Evolutionary conservation across 345 rosid species (phyloP).

Genomic region (Syzygium jambos): DNA sequence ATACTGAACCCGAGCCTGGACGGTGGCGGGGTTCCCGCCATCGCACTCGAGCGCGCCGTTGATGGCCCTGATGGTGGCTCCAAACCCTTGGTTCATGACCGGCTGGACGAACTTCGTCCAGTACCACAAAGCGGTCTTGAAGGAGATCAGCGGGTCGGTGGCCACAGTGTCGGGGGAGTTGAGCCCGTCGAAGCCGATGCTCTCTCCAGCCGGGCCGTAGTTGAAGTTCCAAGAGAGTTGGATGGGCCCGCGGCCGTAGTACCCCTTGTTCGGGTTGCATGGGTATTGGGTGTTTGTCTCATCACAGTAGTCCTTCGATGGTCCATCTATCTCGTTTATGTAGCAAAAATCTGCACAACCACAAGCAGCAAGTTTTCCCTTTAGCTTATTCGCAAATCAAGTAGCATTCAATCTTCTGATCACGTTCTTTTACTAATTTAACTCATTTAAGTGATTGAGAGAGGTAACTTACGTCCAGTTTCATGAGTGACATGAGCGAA

Average conservation of each 20-base stretch:
- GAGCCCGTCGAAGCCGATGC: constrained; percentile 40
- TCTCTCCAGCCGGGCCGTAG: constrained; percentile 53
- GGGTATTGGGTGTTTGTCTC: constrained; percentile 30
- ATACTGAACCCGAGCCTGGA: constrained; percentile 33
- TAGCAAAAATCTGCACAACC: constrained; percentile 38
- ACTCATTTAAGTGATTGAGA: neutral
- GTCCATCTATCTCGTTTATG: constrained; percentile 45
- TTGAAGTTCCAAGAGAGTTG: constrained; percentile 63
- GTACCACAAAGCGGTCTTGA: constrained; percentile 66
- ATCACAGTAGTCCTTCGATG: constrained; percentile 35
- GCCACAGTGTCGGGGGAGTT: constrained; percentile 55
- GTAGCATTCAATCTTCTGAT: neutral
- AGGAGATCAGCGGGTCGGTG: constrained; percentile 38
- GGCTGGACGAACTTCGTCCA: constrained; percentile 54
- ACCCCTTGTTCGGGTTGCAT: constrained; percentile 41
- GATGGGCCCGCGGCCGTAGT: constrained; percentile 59
- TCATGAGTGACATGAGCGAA: constrained; percentile 46
- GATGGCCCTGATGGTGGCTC: constrained; percentile 57
- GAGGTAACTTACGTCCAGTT: constrained; percentile 25
- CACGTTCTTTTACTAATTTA: neutral
- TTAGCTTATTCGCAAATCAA: neutral
- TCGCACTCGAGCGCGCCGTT: constrained; percentile 50
- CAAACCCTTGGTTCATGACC: constrained; percentile 49
- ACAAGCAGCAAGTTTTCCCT: neutral
- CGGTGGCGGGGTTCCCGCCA: constrained; percentile 27